Percentiles rank a stretch among this genome's conserved stretches.
Conservation (phyloP, 177 flowering plant species). For the Vitis hybrid region DNA sequence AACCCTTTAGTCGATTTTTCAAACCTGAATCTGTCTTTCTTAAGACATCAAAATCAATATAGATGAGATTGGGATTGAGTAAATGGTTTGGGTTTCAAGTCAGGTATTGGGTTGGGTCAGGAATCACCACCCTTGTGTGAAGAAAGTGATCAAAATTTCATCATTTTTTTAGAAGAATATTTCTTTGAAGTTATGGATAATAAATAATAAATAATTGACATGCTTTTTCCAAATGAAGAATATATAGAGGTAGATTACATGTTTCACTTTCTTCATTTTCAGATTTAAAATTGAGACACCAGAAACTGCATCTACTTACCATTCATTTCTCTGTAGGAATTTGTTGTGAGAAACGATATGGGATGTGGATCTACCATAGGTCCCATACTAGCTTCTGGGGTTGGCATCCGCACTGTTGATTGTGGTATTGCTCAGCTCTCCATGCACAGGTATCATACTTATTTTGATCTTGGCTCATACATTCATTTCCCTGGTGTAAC, state of each 20-base stretch:
- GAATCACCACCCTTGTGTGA: not conserved
- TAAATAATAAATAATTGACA: too few relatives aligned
- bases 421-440: slow-evolving; percentile 93
- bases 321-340: slow-evolving; percentile 57
- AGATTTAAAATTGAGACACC: too few relatives aligned
- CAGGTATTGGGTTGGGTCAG: not conserved
- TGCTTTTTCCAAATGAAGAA: too few relatives aligned
- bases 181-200: too few relatives aligned
- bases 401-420: slow-evolving; percentile 88
- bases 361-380: slow-evolving; percentile 96
- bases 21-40: too few relatives aligned
- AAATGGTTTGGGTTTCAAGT: not conserved
- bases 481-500: not conserved
- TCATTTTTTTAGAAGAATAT: too few relatives aligned
- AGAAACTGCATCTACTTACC: not conserved
- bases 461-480: not conserved
- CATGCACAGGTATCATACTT: slow-evolving; percentile 76
- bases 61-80: too few relatives aligned
- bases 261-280: not conserved
- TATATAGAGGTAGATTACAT: too few relatives aligned
- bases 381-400: slow-evolving; percentile 89
- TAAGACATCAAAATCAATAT: too few relatives aligned
- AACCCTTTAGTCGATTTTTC: too few relatives aligned
- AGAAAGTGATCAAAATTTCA: not conserved
- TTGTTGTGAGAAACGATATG: slow-evolving; percentile 94